phyloP scores from a whole-genome alignment of 257 asterid species.

The Solanum clarkiae region DNA sequence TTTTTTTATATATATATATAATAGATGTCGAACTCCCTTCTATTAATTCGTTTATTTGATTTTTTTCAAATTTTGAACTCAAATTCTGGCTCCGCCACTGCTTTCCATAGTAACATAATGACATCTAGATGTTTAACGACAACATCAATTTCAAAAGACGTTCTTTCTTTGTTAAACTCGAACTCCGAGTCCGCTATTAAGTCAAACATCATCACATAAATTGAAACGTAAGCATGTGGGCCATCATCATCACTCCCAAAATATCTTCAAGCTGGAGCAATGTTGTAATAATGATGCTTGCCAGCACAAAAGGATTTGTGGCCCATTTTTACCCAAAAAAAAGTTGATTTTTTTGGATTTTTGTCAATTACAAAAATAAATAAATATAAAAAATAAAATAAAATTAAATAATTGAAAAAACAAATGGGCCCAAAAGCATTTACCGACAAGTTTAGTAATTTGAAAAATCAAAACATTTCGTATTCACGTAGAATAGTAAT shows the following conservation, averaged over 20 bases:
- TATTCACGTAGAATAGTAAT: background rate
- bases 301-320: background rate
- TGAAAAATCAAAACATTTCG: background rate
- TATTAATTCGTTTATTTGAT: no score
- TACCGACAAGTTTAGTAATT: background rate
- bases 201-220: background rate
- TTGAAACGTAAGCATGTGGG: background rate
- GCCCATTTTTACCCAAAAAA: background rate
- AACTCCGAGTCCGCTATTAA: background rate
- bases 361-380: background rate
- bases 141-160: background rate
- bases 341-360: background rate
- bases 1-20: no score
- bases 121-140: background rate
- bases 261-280: background rate
- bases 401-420: background rate
- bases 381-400: background rate
- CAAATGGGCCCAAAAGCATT: background rate
- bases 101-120: background rate
- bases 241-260: background rate
- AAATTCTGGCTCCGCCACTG: no score
- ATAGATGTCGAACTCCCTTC: no score
- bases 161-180: background rate
- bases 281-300: background rate
- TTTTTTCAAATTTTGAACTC: no score